Conservation (phyloP, 2,329 filamentous ascomycete genomes). For the Aspergillus fischeri region DNA sequence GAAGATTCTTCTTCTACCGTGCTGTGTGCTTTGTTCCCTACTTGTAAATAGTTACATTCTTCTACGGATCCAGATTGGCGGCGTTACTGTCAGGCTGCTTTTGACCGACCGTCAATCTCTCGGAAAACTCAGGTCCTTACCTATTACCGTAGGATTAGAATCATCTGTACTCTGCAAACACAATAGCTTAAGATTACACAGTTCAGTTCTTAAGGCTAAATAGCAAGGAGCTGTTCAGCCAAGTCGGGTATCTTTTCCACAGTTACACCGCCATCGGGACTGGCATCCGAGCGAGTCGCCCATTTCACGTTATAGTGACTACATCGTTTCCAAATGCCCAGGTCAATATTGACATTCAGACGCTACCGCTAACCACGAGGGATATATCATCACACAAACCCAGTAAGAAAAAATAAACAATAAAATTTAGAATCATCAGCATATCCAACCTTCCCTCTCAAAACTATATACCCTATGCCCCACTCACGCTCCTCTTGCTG, state of each 20-base stretch:
- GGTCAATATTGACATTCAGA: neutral
- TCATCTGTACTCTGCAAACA: too few species aligned
- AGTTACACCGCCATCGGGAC: neutral
- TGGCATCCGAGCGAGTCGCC: neutral
- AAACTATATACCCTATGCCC: slow-evolving; percentile 16
- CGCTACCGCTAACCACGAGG: neutral
- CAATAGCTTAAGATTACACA: too few species aligned
- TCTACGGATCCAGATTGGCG: too few species aligned
- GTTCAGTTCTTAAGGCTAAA: too few species aligned
- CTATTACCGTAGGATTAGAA: too few species aligned
- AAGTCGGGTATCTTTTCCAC: neutral
- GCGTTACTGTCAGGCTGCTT: too few species aligned
- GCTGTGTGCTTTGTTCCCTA: too few species aligned
- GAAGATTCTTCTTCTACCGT: too few species aligned
- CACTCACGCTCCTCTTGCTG: slow-evolving; percentile 40
- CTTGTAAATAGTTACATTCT: too few species aligned
- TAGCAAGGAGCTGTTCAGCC: too few species aligned
- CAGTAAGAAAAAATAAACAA: neutral
- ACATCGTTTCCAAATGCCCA: neutral
- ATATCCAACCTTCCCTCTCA: slow-evolving; percentile 7
- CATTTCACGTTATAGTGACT: neutral
- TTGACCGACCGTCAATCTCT: too few species aligned
- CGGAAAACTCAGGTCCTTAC: too few species aligned
- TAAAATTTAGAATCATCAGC: neutral
- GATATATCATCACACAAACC: neutral